Percentiles rank a stretch among this genome's conserved stretches.
Evolutionary conservation across 2,329 filamentous ascomycete genomes (phyloP).

Genomic region (Diaporthe australafricana): DNA sequence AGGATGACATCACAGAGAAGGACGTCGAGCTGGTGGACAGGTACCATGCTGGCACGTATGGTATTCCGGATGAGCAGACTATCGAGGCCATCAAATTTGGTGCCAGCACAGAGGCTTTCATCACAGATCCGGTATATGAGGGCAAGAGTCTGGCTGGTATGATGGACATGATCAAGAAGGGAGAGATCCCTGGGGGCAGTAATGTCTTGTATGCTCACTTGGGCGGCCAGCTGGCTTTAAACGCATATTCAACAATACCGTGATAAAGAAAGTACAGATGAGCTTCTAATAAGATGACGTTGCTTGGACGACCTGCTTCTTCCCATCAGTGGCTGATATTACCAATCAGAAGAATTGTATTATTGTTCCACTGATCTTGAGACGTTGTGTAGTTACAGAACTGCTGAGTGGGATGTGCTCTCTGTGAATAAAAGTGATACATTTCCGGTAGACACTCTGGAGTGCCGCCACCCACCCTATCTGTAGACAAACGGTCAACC

Average conservation of each 20-base stretch:
- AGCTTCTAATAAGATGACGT: not conserved
- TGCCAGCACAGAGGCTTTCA: conserved; percentile 76
- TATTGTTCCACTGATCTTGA: too few species aligned
- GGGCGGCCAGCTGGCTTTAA: conserved; percentile 76
- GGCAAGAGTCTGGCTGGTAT: conserved; percentile 80
- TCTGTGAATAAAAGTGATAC: too few species aligned
- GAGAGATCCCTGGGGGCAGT: conserved; percentile 67
- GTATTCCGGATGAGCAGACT: conserved; percentile 72
- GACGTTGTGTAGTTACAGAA: too few species aligned
- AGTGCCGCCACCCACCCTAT: too few species aligned
- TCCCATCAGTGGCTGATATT: too few species aligned
- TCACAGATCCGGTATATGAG: conserved; percentile 82
- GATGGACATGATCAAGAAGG: conserved; percentile 74
- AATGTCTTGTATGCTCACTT: conserved; percentile 79
- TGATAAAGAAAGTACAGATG: not conserved
- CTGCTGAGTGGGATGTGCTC: too few species aligned
- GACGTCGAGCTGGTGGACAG: conserved; percentile 73
- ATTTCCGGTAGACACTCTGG: too few species aligned
- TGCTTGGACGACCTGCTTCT: not conserved
- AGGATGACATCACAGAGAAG: conserved; percentile 68
- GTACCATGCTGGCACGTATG: conserved; percentile 77
- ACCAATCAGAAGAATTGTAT: too few species aligned
- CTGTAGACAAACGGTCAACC: too few species aligned
- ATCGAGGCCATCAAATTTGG: conserved; percentile 77
- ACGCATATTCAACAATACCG: conserved; percentile 68